Conservation (phyloP, 345 rosid species). For the Sapria himalayana region DNA sequence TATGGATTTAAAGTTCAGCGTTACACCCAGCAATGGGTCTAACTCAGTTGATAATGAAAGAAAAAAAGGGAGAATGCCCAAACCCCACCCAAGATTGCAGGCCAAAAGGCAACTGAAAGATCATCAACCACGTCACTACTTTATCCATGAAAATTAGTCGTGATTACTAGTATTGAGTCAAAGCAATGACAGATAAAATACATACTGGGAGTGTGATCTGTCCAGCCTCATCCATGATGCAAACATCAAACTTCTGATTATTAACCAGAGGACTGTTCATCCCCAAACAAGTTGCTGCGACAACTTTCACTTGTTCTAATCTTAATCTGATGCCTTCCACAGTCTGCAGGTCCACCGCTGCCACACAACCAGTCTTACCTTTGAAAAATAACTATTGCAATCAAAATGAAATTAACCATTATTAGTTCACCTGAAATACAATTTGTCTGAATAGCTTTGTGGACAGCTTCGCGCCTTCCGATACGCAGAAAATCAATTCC, state of each 20-base stretch:
- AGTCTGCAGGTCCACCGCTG: constrained; percentile 36
- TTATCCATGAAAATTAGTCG: neutral
- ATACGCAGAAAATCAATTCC: constrained; percentile 71
- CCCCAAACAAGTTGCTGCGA: constrained; percentile 86
- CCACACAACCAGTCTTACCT: constrained; percentile 12
- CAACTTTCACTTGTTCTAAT: constrained; percentile 68
- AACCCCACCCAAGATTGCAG: too few species aligned
- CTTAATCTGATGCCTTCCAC: constrained; percentile 48
- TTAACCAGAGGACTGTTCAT: constrained; percentile 70
- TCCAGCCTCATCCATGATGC: constrained; percentile 98
- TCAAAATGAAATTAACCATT: constrained; percentile 3
- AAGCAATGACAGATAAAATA: constrained; percentile 7
- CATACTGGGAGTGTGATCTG: constrained; percentile 85
- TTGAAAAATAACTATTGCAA: constrained; percentile 6
- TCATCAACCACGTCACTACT: neutral
- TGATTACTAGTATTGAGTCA: too few species aligned
- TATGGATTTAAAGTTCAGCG: too few species aligned
- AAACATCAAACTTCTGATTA: constrained; percentile 69
- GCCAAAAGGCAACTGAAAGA: neutral
- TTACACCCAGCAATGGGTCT: too few species aligned
- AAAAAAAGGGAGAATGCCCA: too few species aligned
- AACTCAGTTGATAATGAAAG: too few species aligned
- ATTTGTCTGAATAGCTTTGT: constrained; percentile 49
- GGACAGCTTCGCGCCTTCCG: constrained; percentile 78
- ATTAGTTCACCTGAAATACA: constrained; percentile 49